phyloP scores from a whole-genome alignment of 768 basidiomycete species.

The Strobilomyces echinocephalus region DNA sequence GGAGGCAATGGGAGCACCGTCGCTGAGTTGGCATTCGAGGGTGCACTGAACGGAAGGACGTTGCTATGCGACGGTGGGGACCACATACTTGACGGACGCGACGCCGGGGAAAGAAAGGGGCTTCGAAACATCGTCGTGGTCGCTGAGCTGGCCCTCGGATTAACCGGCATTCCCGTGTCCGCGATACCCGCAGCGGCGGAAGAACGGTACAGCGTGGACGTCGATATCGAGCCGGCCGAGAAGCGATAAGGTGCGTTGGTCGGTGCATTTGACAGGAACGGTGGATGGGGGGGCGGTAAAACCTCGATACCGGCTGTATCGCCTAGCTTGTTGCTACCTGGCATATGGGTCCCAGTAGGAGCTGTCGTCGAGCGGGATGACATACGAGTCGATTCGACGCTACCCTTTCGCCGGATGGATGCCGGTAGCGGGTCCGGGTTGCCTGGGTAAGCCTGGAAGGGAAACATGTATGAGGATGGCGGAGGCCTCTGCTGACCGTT shows the following conservation, averaged over 20 bases:
- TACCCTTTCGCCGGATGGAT: conserved; percentile 42
- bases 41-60: conserved; percentile 24
- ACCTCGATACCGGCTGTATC: conserved; percentile 15
- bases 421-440: conserved; percentile 57
- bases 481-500: conserved; percentile 25
- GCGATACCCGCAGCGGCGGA: conserved; percentile 21
- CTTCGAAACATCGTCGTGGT: conserved; percentile 51
- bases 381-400: conserved; percentile 36
- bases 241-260: conserved; percentile 39
- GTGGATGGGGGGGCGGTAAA: conserved; percentile 42
- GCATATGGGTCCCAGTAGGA: conserved; percentile 12
- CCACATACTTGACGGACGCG: conserved; percentile 61
- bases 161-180: conserved; percentile 5
- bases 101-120: conserved; percentile 67
- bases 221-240: conserved; percentile 22
- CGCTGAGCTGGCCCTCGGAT: conserved; percentile 41
- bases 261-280: conserved; percentile 35
- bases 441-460: conserved; percentile 60
- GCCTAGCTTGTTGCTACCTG: conserved; percentile 18
- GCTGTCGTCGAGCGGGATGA: conserved; percentile 22
- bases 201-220: conserved; percentile 28
- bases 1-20: conserved; percentile 40
- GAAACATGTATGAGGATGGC: conserved; percentile 40
- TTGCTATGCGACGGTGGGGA: conserved; percentile 45
- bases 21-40: conserved; percentile 26